Evolutionary conservation across 2,329 filamentous ascomycete genomes (phyloP), one percentile per base, ranked within the genome.

Genomic region (Polytolypa hystricis): DNA sequence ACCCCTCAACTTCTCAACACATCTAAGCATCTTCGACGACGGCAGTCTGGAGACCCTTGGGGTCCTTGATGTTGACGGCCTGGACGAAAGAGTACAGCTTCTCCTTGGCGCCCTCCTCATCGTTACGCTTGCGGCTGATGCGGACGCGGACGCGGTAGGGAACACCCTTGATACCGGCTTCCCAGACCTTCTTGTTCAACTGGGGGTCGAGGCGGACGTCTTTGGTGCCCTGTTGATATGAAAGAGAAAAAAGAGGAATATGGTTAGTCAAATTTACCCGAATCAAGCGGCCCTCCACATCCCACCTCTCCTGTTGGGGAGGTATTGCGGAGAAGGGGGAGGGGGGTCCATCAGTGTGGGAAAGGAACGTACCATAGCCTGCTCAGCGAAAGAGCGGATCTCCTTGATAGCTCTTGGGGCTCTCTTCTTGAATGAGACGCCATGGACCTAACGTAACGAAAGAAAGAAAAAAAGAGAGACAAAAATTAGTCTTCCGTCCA

Each of bases 111-210:
- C 84, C 85, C 74, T 98, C 91, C 77, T 96, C 91, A 69, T 98
- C 91, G 74, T 98, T 98, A 79, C 91, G 85, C 81, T 93, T 93
- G 71, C 91, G 85, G 64, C 86, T 94, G 73, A 98, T 95, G 72
- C 93, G 86, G 64, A 98, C 80, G 61, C 91, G 89, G 58, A 98
- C 77, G 70, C 93, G 82, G 83, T 81, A 96, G 55, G 89, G 85
- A 54, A 95, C 87, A 62, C 91, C 93, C 84, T 96, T 98, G 76
- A 98, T 80, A 69, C 91, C 91, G 63, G 81, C 75, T 73, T 98
- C 91, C 91, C 91, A 98, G 67, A 98, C 89, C 79, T 98, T 96
- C 84, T 98, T 98, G 83, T 98, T 98, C 62, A 98, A 74, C 73
- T 91, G 83, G 62, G 91, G 91, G 78, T 98, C 91, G 64, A 98